Conservation (phyloP, 2,329 filamentous ascomycete species). For the Pseudonectria foliicola region DNA sequence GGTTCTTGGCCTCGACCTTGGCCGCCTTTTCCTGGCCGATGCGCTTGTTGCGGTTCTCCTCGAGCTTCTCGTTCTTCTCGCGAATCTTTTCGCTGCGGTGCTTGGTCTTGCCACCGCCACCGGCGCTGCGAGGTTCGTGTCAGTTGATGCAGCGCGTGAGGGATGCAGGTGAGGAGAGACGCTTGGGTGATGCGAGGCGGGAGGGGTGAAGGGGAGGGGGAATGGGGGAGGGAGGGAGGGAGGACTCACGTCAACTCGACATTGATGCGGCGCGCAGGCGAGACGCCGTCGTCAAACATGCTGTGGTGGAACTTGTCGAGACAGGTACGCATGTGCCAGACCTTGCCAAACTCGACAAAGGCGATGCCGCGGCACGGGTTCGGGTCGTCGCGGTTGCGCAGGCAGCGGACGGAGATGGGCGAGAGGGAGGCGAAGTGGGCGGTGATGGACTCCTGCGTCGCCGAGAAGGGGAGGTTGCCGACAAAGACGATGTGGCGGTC, state of each 20-base stretch:
- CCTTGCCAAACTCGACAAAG: conserved; percentile 83
- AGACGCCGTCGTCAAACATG: conserved; percentile 54
- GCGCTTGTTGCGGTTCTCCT: conserved; percentile 52
- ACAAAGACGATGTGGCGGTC: conserved; percentile 28
- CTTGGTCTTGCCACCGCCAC: conserved; percentile 74
- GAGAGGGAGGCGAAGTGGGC: conserved; percentile 70
- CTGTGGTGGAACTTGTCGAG: conserved; percentile 87
- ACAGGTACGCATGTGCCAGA: conserved; percentile 87
- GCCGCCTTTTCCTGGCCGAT: conserved; percentile 39
- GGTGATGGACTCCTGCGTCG: conserved; percentile 61
- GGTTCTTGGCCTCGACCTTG: conserved; percentile 22
- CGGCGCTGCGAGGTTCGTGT: conserved; percentile 52
- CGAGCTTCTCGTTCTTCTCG: conserved; percentile 78
- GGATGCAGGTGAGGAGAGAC: neutral
- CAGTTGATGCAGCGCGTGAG: neutral
- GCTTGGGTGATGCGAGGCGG: too few species aligned
- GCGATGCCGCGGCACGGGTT: conserved; percentile 66
- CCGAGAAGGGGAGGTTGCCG: conserved; percentile 83
- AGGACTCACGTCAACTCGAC: conserved; percentile 75
- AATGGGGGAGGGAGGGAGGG: neutral
- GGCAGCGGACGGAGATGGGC: conserved; percentile 49
- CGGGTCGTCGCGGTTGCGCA: conserved; percentile 57
- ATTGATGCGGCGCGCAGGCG: conserved; percentile 68
- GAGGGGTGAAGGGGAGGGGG: conserved; percentile 1
- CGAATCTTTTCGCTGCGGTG: conserved; percentile 68